Evolutionary conservation across 1,139 yeast genomes (phyloP), one percentile per base, ranked within the genome.

Genomic region (Meyerozyma smithsonii): DNA sequence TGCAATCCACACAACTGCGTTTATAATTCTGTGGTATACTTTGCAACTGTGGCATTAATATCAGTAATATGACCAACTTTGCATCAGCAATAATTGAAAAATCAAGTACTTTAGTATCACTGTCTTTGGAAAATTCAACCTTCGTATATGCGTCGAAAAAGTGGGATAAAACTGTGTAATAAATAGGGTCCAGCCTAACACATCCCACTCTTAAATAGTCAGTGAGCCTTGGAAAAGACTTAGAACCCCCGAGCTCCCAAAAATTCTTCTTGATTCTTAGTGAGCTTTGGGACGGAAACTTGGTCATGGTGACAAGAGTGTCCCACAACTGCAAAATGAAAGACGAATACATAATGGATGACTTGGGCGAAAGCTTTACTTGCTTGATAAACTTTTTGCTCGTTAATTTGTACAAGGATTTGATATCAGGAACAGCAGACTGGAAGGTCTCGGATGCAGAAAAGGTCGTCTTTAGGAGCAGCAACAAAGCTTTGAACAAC

Each of bases 311-410:
- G 1, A 62, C 57, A 24, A 82, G 52, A 0, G 79, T 62, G 14
- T 72, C 69, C 55, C 84, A 56, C 10, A 81, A 69, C 20, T 74
- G 72, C 1, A 79, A 50, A 1, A 80, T 59, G 1, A 75, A 48
- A 5, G 66, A 50, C 0, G 82, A 66, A 46, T 72, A 74, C 1
- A 74, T 48, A 5, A 50, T 45, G 30, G 46, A 42, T 5, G 59
- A 53, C 34, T 67, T 62, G 14, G 34, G 21, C 11, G 34, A 30
- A 38, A 79, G 61, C 28, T 77, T 72, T 23, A 81, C 59, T 1
- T 74, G 67, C 52, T 77, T 79, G 34, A 83, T 51, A 33, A 81
- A 61, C 37, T 72, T 65, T 45, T 77, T 80, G 3, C 77, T 61
- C 5, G 75, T 52, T 3, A 61, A 42, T 43, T 78, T 80, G 61